Evolutionary conservation across 1,284 basidiomycete species (phyloP).

Genomic region (Ceratobasidium sp.): DNA sequence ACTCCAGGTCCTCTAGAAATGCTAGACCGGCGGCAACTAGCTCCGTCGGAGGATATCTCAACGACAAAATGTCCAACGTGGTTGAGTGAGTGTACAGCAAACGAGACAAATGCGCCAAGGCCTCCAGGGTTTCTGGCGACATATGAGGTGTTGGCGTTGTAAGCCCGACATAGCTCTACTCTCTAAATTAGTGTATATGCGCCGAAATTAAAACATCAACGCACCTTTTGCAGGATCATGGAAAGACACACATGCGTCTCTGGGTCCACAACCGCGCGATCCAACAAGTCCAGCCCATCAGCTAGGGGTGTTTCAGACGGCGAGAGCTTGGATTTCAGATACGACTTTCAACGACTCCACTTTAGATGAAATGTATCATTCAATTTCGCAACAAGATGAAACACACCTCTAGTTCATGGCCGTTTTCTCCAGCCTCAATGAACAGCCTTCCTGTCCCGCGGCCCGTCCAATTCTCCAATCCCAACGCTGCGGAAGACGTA

Average conservation of each 20-base stretch:
- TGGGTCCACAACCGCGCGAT: conserved; percentile 69
- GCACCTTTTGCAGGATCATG: conserved; percentile 67
- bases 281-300: conserved; percentile 63
- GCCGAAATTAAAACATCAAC: conserved; percentile 33
- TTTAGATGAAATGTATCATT: not conserved
- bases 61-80: conserved; percentile 72
- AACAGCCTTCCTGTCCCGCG: conserved; percentile 33
- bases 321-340: conserved; percentile 68
- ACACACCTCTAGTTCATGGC: conserved; percentile 34
- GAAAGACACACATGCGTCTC: conserved; percentile 69
- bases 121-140: conserved; percentile 59
- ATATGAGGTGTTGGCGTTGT: conserved; percentile 54
- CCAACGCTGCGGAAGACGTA: not conserved
- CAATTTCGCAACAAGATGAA: not conserved
- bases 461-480: conserved; percentile 33
- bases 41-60: conserved; percentile 72
- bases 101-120: conserved; percentile 71
- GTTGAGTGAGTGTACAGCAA: conserved; percentile 66
- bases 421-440: conserved; percentile 35
- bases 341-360: conserved; percentile 58
- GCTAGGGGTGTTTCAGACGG: conserved; percentile 61
- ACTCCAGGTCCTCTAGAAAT: conserved; percentile 77
- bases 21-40: conserved; percentile 68
- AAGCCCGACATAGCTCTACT: conserved; percentile 24
- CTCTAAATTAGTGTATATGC: not conserved